A percentile compares a stretch with the other conserved stretches of the same genome.
Conservation (phyloP, 441 rosid species). For the Erodium texanum region DNA sequence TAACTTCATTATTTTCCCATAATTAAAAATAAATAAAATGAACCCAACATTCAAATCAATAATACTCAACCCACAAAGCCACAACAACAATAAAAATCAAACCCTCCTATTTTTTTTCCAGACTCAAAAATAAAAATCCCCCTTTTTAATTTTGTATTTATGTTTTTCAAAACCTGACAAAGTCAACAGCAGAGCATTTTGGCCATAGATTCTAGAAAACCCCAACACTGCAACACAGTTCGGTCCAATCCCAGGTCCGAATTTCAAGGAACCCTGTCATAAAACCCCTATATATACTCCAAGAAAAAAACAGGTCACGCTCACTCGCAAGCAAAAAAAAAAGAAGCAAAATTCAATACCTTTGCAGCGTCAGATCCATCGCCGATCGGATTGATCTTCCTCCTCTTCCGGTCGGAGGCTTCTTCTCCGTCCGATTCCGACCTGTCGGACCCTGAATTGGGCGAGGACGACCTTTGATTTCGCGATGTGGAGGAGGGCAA, state of each 20-base stretch:
- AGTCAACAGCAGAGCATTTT: constrained; percentile 25
- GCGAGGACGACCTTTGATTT: no score
- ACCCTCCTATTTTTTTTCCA: no score
- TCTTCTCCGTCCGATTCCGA: no score
- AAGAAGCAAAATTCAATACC: constrained; percentile 19
- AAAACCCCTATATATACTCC: constrained; percentile 3
- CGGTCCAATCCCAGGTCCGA: constrained; percentile 25
- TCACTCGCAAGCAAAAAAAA: not conserved
- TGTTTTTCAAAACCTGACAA: constrained; percentile 6
- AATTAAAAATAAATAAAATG: constrained; percentile 10
- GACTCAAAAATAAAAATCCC: not conserved
- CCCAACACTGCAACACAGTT: constrained; percentile 1
- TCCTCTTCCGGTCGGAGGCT: constrained; percentile 22
- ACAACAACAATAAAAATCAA: no score
- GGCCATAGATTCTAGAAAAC: constrained; percentile 17
- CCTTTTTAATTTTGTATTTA: not conserved
- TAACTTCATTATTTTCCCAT: no score
- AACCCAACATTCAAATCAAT: constrained; percentile 9
- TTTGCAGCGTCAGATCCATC: constrained; percentile 39
- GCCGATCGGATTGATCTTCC: constrained; percentile 40
- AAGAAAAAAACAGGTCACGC: not conserved
- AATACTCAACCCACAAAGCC: not conserved
- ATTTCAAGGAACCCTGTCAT: constrained; percentile 24
- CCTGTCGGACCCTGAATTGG: no score
- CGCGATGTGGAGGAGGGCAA: constrained; percentile 21